These are phyloP conservation scores for Podospora appendiculata DNA, from an alignment of 495 filamentous ascomycete genomes.

Conservation along the genomic window DNA sequence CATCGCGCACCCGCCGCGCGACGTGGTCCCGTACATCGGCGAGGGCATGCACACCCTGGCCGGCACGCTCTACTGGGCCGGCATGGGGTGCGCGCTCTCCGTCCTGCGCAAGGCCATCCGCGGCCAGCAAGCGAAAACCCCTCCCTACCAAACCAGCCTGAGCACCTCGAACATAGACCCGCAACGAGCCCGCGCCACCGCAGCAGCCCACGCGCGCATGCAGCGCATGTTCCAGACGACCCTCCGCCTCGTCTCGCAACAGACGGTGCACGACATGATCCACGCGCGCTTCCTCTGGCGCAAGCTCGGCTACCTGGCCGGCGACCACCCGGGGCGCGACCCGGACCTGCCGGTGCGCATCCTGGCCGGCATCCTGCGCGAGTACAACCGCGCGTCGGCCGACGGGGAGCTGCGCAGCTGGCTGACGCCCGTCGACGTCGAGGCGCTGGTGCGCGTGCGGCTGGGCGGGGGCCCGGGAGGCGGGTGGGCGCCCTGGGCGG, in stretches of 20 bases:
- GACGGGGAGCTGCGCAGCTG: not conserved
- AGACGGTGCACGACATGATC: constrained; percentile 7
- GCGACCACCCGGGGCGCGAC: constrained; percentile 8
- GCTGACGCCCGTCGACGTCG: constrained; percentile 6
- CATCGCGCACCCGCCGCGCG: constrained; percentile 4
- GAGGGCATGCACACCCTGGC: constrained; percentile 4
- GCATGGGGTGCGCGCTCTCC: constrained; percentile 2
- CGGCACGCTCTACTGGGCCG: constrained; percentile 7
- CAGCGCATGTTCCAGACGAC: constrained; percentile 1
- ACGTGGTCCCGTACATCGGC: constrained; percentile 9
- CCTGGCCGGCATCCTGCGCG: constrained; percentile 1
- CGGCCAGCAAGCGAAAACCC: too few relatives aligned
- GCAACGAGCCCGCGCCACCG: not conserved
- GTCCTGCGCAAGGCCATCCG: not conserved
- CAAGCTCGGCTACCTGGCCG: constrained; percentile 2
- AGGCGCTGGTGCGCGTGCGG: constrained; percentile 1
- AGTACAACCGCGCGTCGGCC: not conserved
- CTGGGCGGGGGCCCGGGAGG: not conserved
- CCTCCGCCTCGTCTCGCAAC: not conserved
- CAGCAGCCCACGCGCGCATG: not conserved
- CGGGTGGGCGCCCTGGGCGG: constrained; percentile 5
- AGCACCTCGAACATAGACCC: too few relatives aligned
- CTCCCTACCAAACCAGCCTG: too few relatives aligned
- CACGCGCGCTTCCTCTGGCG: constrained; percentile 8
- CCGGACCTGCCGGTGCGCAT: not conserved